phyloP scores from a whole-genome alignment of 164 flowering plant genomes.

The Hamamelis virginiana region DNA sequence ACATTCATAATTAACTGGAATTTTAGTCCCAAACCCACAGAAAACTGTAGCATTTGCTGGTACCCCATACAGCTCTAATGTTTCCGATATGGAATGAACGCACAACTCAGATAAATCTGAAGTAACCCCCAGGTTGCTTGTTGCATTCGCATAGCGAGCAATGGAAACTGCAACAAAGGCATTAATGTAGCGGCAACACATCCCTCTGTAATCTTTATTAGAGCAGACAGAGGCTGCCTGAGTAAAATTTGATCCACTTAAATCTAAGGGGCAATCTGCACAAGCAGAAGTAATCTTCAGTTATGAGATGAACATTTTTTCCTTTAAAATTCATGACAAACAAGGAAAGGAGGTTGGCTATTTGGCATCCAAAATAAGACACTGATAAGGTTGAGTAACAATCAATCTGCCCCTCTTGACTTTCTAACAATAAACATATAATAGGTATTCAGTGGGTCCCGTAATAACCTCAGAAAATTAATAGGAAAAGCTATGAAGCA shows the following conservation, averaged over 20 bases:
- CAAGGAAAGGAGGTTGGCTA: not conserved
- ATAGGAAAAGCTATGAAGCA: not conserved
- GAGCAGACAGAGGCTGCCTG: slow-evolving; percentile 74
- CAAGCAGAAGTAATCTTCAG: slow-evolving; percentile 2
- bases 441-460: no score
- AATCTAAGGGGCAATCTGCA: slow-evolving; percentile 92
- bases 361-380: not conserved
- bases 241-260: slow-evolving; percentile 77
- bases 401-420: no score
- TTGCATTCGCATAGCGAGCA: slow-evolving; percentile 76
- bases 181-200: slow-evolving; percentile 94
- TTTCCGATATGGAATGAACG: slow-evolving; percentile 59
- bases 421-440: no score
- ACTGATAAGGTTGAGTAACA: no score
- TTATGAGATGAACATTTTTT: not conserved
- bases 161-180: slow-evolving; percentile 78
- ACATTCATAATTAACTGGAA: slow-evolving; percentile 74
- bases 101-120: slow-evolving; percentile 64
- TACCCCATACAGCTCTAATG: slow-evolving; percentile 70
- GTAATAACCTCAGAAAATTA: not conserved
- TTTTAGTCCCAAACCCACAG: slow-evolving; percentile 87
- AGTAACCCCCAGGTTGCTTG: slow-evolving; percentile 74
- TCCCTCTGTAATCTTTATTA: slow-evolving; percentile 54
- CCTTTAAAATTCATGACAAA: not conserved
- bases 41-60: slow-evolving; percentile 64